These are phyloP conservation scores for Nidularia pulvinata DNA, from an alignment of 768 basidiomycete genomes.

Conservation along the genomic window DNA sequence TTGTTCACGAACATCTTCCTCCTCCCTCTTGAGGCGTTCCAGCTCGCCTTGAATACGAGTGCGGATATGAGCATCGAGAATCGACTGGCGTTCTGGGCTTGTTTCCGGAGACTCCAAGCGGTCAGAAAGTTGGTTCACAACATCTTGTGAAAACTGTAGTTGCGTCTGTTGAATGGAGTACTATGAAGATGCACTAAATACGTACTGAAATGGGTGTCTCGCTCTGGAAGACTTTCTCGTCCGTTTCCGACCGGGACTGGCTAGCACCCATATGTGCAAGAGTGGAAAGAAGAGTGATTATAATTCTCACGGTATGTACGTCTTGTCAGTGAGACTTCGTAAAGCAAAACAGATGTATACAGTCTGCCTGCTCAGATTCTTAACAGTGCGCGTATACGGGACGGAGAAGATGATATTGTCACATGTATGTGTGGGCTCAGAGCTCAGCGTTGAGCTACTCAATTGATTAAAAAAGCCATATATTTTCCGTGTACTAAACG, in stretches of 20 bases:
- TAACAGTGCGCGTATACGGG: too few species aligned
- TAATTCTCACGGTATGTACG: neutral
- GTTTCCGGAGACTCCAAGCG: slow-evolving; percentile 56
- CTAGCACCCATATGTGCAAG: slow-evolving; percentile 55
- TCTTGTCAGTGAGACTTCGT: too few species aligned
- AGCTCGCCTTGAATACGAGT: slow-evolving; percentile 73
- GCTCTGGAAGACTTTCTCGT: slow-evolving; percentile 56
- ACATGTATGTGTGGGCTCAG: too few species aligned
- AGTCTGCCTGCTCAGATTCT: too few species aligned
- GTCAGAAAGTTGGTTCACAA: slow-evolving; percentile 80
- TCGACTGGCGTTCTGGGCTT: slow-evolving; percentile 67
- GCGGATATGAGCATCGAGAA: slow-evolving; percentile 74
- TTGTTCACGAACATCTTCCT: slow-evolving; percentile 66
- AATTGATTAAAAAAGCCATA: too few species aligned
- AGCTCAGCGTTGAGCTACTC: too few species aligned
- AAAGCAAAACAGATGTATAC: too few species aligned
- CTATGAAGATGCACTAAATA: neutral
- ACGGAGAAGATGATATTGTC: too few species aligned
- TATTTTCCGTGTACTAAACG: too few species aligned
- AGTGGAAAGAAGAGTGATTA: neutral
- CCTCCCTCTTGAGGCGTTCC: slow-evolving; percentile 62
- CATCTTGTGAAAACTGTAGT: slow-evolving; percentile 76
- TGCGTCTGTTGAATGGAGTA: neutral
- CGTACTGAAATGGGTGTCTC: slow-evolving; percentile 56
- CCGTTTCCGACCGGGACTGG: slow-evolving; percentile 60